phyloP scores from a whole-genome alignment of 2,329 filamentous ascomycete species.

The Fonsecaea nubica region DNA sequence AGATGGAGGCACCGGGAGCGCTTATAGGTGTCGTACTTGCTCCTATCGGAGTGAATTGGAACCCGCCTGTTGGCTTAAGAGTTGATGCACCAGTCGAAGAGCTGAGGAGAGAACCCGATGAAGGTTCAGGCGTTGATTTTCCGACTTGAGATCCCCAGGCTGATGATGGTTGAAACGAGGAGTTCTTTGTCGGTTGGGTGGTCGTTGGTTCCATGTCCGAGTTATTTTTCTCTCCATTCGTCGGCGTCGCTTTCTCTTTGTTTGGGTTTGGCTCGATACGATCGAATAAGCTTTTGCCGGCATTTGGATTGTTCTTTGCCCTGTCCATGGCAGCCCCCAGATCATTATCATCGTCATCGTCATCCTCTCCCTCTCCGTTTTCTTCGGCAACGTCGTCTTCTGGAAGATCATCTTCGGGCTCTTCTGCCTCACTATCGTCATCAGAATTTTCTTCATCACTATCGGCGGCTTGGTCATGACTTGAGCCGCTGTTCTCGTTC shows the following conservation, averaged over 20 bases:
- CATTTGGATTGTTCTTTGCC: constrained; percentile 22
- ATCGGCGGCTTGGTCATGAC: constrained; percentile 26
- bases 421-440: constrained; percentile 28
- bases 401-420: constrained; percentile 25
- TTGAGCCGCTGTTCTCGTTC: constrained; percentile 30
- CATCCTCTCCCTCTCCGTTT: constrained; percentile 33
- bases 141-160: constrained; percentile 49
- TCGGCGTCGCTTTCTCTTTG: constrained; percentile 21
- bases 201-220: constrained; percentile 38
- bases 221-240: constrained; percentile 24
- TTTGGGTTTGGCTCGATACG: constrained; percentile 37
- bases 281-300: constrained; percentile 39
- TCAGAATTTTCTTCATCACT: constrained; percentile 30
- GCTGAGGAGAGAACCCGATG: constrained; percentile 35
- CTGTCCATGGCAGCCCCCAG: constrained; percentile 30
- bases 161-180: constrained; percentile 42
- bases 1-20: constrained; percentile 34
- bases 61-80: constrained; percentile 36
- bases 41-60: constrained; percentile 36
- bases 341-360: constrained; percentile 33
- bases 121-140: constrained; percentile 36
- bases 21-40: constrained; percentile 24
- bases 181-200: constrained; percentile 42
- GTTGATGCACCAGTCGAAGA: constrained; percentile 28
- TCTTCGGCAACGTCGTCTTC: constrained; percentile 27